A percentile compares a stretch with the other conserved stretches of the same genome.
Evolutionary conservation across 2,329 filamentous ascomycete species (phyloP).

Genomic region (Myriosclerotinia curreyana): DNA sequence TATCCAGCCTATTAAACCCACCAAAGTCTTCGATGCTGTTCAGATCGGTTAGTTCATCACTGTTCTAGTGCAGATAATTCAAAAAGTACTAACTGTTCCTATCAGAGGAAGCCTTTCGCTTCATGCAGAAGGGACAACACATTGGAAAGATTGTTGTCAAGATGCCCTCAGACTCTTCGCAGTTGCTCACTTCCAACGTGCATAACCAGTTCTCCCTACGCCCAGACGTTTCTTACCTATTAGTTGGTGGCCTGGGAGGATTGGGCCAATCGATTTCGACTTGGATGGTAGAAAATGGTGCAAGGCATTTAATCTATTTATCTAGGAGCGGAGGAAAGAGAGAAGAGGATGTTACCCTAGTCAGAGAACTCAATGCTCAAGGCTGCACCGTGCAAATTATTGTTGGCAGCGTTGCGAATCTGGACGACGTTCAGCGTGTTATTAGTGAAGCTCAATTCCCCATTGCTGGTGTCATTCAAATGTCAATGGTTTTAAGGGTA

Average conservation of each 20-base stretch:
- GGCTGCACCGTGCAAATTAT: background rate
- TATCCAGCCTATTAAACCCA: background rate
- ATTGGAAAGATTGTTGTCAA: conserved; percentile 26
- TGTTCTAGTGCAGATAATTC: background rate
- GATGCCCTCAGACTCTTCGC: background rate
- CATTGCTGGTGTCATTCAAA: conserved; percentile 28
- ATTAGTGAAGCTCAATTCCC: conserved; percentile 5
- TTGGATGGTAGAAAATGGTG: conserved; percentile 42
- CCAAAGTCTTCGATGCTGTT: background rate
- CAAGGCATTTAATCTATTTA: conserved; percentile 40
- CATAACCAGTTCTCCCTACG: background rate
- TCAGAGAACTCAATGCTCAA: background rate
- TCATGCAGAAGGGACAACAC: conserved; percentile 26
- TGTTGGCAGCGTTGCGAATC: conserved; percentile 7
- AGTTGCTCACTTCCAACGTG: background rate
- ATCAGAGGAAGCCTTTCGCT: conserved; percentile 23
- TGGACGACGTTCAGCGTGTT: background rate
- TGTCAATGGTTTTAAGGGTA: conserved; percentile 26
- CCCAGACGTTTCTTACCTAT: background rate
- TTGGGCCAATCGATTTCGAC: conserved; percentile 30
- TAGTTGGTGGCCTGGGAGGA: conserved; percentile 10
- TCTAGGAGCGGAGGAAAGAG: conserved; percentile 35
- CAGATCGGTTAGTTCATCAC: background rate
- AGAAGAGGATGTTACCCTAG: conserved; percentile 22
- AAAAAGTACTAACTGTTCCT: background rate